A percentile compares a stretch with the other conserved stretches of the same genome.
These are phyloP conservation scores for Diaporthe nobilis DNA, from an alignment of 2,329 filamentous ascomycete species.

Conservation along the genomic window DNA sequence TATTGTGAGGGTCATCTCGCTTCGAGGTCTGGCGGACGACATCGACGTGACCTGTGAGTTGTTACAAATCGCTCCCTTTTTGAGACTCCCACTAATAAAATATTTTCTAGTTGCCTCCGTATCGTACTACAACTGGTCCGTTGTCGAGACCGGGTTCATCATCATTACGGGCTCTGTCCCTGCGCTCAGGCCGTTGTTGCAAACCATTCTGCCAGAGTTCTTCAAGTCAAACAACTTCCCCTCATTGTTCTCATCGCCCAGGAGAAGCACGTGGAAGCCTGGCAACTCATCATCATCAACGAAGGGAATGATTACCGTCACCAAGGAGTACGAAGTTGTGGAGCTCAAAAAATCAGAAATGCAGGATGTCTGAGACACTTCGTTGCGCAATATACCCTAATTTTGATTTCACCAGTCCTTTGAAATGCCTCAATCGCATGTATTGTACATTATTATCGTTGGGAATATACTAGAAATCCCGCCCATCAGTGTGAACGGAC, in stretches of 20 bases:
- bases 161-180: conserved; percentile 54
- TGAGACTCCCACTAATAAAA: not conserved
- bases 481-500: not conserved
- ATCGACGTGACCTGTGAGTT: conserved; percentile 50
- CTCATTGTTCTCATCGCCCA: not conserved
- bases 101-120: conserved; percentile 47
- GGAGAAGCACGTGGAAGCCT: conserved; percentile 9
- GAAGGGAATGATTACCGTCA: conserved; percentile 22
- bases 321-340: conserved; percentile 22
- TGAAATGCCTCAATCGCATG: too few relatives aligned
- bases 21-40: conserved; percentile 44
- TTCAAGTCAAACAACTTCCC: conserved; percentile 34
- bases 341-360: not conserved
- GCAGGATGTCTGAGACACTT: not conserved
- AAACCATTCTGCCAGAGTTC: conserved; percentile 19
- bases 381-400: not conserved
- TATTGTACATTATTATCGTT: not conserved
- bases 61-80: not conserved
- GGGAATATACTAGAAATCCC: not conserved
- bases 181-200: conserved; percentile 47
- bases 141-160: conserved; percentile 51
- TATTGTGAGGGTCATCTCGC: conserved; percentile 46
- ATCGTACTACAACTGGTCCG: conserved; percentile 50
- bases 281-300: conserved; percentile 1
- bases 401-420: not conserved